These are phyloP conservation scores for Chimonanthus salicifolius DNA, from an alignment of 164 flowering plant species.

Conservation along the genomic window DNA sequence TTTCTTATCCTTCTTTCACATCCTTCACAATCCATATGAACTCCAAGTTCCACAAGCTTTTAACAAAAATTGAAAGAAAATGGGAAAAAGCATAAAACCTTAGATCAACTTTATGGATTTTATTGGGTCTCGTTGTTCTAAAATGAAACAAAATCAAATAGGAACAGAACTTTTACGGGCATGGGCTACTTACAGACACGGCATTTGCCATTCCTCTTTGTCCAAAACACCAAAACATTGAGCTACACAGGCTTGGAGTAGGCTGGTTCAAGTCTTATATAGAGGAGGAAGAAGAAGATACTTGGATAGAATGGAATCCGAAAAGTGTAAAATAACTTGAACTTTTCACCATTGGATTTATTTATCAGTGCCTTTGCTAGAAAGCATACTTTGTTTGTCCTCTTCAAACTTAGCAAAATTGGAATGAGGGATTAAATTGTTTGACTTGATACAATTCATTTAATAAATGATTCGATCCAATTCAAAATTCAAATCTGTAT, in stretches of 20 bases:
- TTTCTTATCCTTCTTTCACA: constrained; percentile 61
- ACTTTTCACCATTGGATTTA: not conserved
- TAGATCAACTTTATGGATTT: not conserved
- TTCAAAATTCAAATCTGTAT: too few relatives aligned
- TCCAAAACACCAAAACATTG: constrained; percentile 33
- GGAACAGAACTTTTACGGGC: not conserved
- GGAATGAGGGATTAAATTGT: too few relatives aligned
- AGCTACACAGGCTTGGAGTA: not conserved
- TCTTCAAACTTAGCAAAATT: too few relatives aligned
- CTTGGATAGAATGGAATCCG: not conserved
- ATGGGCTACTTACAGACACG: constrained; percentile 33
- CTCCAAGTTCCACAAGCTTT: constrained; percentile 69
- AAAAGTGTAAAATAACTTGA: not conserved
- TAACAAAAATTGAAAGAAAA: constrained; percentile 1
- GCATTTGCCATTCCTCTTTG: constrained; percentile 26
- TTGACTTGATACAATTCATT: too few relatives aligned
- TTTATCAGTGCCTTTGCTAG: not conserved
- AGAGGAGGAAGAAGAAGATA: constrained; percentile 4
- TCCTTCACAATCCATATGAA: constrained; percentile 76
- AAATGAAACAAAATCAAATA: not conserved
- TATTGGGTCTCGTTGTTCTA: too few relatives aligned
- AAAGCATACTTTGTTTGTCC: constrained; percentile 10
- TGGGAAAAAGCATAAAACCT: not conserved
- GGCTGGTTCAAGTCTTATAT: not conserved
- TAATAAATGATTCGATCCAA: too few relatives aligned